A percentile compares a stretch with the other conserved stretches of the same genome.
phyloP scores from a whole-genome alignment of 2,329 filamentous ascomycete genomes.

The Epichloe bromicola region DNA sequence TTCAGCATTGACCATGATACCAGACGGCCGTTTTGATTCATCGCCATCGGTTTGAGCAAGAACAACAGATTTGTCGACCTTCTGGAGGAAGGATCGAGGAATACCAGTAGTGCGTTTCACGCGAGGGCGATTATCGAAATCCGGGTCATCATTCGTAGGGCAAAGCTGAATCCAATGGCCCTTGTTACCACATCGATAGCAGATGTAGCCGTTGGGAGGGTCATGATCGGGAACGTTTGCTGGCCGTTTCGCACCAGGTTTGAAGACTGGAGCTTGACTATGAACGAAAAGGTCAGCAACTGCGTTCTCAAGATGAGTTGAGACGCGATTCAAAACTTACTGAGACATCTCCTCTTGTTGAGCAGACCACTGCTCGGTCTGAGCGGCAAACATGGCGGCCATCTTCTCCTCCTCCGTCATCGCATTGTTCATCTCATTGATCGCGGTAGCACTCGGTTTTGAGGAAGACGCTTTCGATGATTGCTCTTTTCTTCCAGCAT shows the following conservation, averaged over 20 bases:
- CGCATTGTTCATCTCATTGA: slow-evolving; percentile 57
- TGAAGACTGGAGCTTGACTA: slow-evolving; percentile 50
- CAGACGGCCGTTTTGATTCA: slow-evolving; percentile 74
- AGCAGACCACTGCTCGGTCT: slow-evolving; percentile 83
- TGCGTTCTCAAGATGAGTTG: background rate
- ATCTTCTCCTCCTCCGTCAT: slow-evolving; percentile 92
- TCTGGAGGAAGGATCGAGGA: slow-evolving; percentile 87
- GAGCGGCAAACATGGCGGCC: slow-evolving; percentile 79
- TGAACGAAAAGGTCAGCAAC: slow-evolving; percentile 18
- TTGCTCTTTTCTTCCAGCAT: slow-evolving; percentile 54
- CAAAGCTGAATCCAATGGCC: slow-evolving; percentile 99
- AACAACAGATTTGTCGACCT: slow-evolving; percentile 79
- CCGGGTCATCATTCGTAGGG: slow-evolving; percentile 95
- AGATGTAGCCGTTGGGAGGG: slow-evolving; percentile 86
- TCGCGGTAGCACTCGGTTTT: slow-evolving; percentile 43
- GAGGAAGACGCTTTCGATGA: slow-evolving; percentile 42
- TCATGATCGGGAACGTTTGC: slow-evolving; percentile 81
- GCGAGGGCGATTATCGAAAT: slow-evolving; percentile 83
- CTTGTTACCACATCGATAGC: slow-evolving; percentile 91
- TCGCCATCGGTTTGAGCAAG: slow-evolving; percentile 60
- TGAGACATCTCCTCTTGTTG: slow-evolving; percentile 89
- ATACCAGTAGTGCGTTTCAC: slow-evolving; percentile 97
- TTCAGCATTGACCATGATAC: slow-evolving; percentile 95
- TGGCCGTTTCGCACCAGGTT: slow-evolving; percentile 50
- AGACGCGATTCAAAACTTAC: slow-evolving; percentile 28